Percentiles rank a stretch among this genome's conserved stretches.
Evolutionary conservation across 768 basidiomycete species (phyloP).

Genomic region (Agaricus subrufescens): DNA sequence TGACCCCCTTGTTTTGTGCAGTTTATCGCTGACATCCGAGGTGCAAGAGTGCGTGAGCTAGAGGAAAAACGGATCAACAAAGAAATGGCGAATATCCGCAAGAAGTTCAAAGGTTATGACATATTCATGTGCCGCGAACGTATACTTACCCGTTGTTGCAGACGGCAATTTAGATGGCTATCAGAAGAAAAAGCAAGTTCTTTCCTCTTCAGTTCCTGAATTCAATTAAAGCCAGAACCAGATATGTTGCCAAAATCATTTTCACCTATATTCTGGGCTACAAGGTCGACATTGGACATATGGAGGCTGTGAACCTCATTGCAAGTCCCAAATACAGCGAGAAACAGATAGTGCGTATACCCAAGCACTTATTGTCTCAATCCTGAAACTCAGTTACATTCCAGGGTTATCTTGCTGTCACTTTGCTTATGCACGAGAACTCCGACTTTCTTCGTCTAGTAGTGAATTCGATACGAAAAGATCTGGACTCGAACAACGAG

Average conservation of each 20-base stretch:
- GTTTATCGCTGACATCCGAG: slow-evolving; percentile 99
- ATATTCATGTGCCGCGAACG: slow-evolving; percentile 1
- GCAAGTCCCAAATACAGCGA: slow-evolving; percentile 94
- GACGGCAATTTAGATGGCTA: slow-evolving; percentile 87
- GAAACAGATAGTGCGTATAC: slow-evolving; percentile 87
- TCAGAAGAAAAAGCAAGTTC: slow-evolving; percentile 83
- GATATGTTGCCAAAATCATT: slow-evolving; percentile 98
- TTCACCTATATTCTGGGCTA: slow-evolving; percentile 99
- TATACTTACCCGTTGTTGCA: slow-evolving; percentile 20
- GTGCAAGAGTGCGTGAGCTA: slow-evolving; percentile 91
- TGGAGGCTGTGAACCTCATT: slow-evolving; percentile 99
- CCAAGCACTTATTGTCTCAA: not conserved
- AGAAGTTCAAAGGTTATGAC: slow-evolving; percentile 89
- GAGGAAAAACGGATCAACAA: slow-evolving; percentile 99
- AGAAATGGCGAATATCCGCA: slow-evolving; percentile 99
- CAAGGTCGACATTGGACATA: slow-evolving; percentile 97
- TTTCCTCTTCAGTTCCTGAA: not conserved
- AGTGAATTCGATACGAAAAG: slow-evolving; percentile 97
- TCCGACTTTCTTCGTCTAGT: slow-evolving; percentile 95
- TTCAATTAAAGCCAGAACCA: slow-evolving; percentile 20
- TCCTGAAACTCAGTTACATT: slow-evolving; percentile 6
- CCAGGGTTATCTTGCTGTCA: slow-evolving; percentile 96
- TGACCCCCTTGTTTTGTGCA: slow-evolving; percentile 25
- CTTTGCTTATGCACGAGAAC: slow-evolving; percentile 97
- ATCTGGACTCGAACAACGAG: slow-evolving; percentile 91